A percentile compares a stretch with the other conserved stretches of the same genome.
Conservation (phyloP, 768 basidiomycete genomes). For the Termitomyces sp. region DNA sequence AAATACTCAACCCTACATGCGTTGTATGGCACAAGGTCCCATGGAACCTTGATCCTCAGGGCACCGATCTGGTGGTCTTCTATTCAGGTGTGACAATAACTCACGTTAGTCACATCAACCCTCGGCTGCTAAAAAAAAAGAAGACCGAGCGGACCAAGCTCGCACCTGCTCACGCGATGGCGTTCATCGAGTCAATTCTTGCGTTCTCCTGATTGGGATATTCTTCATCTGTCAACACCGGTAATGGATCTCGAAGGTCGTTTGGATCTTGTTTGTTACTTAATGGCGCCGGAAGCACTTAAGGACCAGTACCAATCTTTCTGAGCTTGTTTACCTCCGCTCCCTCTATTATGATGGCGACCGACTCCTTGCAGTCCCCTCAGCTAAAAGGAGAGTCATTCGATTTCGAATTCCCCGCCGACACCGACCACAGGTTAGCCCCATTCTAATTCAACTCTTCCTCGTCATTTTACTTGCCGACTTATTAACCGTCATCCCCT, state of each 20-base stretch:
- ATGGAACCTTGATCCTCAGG: conserved; percentile 36
- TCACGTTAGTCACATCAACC: conserved; percentile 24
- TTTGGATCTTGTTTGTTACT: conserved; percentile 45
- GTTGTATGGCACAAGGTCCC: conserved; percentile 16
- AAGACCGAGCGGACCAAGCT: conserved; percentile 16
- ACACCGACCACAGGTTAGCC: conserved; percentile 60
- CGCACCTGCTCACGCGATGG: conserved; percentile 9
- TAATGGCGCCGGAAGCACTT: conserved; percentile 57
- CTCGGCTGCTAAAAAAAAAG: conserved; percentile 16
- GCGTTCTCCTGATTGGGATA: conserved; percentile 25
- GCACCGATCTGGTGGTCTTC: conserved; percentile 25
- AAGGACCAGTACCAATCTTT: conserved; percentile 41
- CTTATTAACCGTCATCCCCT: conserved; percentile 44
- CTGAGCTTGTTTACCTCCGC: conserved; percentile 42
- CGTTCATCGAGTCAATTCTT: conserved; percentile 16
- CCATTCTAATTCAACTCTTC: conserved; percentile 12
- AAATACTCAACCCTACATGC: conserved; percentile 31
- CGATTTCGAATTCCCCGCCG: conserved; percentile 70
- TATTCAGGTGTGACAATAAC: conserved; percentile 21
- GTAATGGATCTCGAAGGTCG: conserved; percentile 38
- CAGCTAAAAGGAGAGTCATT: conserved; percentile 75
- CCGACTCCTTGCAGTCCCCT: conserved; percentile 48
- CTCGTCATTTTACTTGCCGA: conserved; percentile 34
- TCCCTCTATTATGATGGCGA: conserved; percentile 45
- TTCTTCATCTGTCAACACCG: conserved; percentile 32